Percentiles rank a stretch among this genome's conserved stretches.
Conservation (phyloP, 257 asterid genomes). For the Anisodus acutangulus region DNA sequence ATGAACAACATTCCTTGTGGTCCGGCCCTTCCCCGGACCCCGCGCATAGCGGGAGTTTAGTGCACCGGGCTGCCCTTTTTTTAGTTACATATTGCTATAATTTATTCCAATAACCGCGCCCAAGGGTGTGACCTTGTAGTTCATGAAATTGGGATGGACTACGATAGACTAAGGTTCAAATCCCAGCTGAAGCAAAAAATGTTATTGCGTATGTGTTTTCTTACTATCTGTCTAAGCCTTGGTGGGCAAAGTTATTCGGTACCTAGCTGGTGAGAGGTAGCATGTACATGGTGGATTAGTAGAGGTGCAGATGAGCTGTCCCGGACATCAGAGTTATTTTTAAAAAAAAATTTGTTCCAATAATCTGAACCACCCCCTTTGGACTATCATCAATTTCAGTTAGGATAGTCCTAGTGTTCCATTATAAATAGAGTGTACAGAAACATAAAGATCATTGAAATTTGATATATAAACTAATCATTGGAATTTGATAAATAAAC, state of each 20-base stretch:
- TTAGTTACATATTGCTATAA: neutral
- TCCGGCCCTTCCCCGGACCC: too few species aligned
- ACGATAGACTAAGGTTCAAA: neutral
- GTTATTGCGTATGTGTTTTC: neutral
- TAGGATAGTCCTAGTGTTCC: neutral
- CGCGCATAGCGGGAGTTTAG: too few species aligned
- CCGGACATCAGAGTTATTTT: neutral
- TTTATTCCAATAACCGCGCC: neutral
- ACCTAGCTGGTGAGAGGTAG: neutral
- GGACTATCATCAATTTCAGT: neutral
- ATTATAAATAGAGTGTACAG: neutral
- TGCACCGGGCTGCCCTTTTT: neutral
- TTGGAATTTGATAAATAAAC: neutral
- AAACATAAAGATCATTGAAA: neutral
- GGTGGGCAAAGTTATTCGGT: neutral
- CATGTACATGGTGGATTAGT: neutral
- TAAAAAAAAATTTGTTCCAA: neutral
- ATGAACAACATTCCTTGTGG: neutral
- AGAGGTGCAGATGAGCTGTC: neutral
- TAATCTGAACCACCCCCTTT: neutral
- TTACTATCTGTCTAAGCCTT: too few species aligned
- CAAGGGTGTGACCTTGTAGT: neutral
- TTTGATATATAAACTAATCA: neutral
- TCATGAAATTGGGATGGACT: neutral
- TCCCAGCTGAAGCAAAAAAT: neutral